These are phyloP conservation scores for Ogataea ganodermae DNA, from an alignment of 805 yeast species.

Conservation along the genomic window DNA sequence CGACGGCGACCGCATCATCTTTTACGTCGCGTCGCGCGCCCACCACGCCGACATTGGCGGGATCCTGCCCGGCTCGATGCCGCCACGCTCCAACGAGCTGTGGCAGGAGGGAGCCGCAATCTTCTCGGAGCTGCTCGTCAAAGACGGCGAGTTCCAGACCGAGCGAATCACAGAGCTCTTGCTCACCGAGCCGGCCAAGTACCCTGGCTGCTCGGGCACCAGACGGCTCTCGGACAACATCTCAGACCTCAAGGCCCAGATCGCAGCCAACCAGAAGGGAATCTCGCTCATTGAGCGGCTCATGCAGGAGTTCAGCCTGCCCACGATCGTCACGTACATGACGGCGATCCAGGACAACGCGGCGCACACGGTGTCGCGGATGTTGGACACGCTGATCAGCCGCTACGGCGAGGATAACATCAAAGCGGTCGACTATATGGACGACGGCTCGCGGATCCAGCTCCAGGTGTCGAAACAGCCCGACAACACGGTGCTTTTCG, in stretches of 20 bases:
- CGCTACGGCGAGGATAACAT: constrained; percentile 44
- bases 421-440: constrained; percentile 67
- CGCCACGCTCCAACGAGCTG: constrained; percentile 82
- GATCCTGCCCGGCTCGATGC: constrained; percentile 90
- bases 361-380: constrained; percentile 62
- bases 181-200: constrained; percentile 72
- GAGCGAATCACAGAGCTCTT: constrained; percentile 62
- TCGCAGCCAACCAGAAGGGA: constrained; percentile 88
- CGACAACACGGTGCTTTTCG: constrained; percentile 66
- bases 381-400: constrained; percentile 46
- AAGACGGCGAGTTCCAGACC: constrained; percentile 74
- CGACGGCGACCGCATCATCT: constrained; percentile 59
- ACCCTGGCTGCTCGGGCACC: constrained; percentile 88
- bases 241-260: constrained; percentile 81
- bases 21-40: constrained; percentile 92
- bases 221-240: constrained; percentile 81
- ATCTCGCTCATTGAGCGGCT: constrained; percentile 62
- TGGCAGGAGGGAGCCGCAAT: constrained; percentile 93
- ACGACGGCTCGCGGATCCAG: constrained; percentile 72
- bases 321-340: constrained; percentile 72
- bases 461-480: constrained; percentile 52
- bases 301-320: constrained; percentile 61
- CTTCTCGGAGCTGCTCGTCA: constrained; percentile 71
- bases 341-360: constrained; percentile 80
- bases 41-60: constrained; percentile 98